phyloP scores from a whole-genome alignment of 2,329 filamentous ascomycete species.

The Ascochyta viciae-villosae region DNA sequence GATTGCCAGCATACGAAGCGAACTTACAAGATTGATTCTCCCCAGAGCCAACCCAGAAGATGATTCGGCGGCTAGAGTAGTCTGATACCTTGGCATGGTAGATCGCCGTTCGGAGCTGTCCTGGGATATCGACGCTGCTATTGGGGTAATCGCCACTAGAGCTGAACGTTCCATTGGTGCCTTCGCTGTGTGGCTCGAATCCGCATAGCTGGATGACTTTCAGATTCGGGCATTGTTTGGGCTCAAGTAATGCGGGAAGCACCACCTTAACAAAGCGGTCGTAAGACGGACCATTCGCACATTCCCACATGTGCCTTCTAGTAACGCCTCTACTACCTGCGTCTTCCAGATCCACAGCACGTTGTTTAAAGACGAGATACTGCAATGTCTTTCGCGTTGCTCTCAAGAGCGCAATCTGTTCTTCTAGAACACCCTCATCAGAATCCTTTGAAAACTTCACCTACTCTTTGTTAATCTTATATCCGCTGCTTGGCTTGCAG shows the following conservation, averaged over 20 bases:
- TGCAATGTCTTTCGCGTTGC: not conserved
- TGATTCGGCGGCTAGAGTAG: constrained; percentile 20
- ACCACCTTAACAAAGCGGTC: not conserved
- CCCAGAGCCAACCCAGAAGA: not conserved
- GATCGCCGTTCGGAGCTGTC: not conserved
- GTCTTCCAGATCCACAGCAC: not conserved
- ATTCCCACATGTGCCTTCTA: not conserved
- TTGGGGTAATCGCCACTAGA: not conserved
- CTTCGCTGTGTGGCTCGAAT: not conserved
- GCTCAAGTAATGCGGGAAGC: not conserved
- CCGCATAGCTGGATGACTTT: not conserved
- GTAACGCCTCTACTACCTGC: not conserved
- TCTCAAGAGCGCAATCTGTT: not conserved
- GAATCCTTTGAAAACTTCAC: not conserved
- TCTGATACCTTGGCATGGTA: not conserved
- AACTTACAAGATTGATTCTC: not conserved
- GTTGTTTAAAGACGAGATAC: not conserved
- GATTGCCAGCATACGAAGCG: too few relatives aligned
- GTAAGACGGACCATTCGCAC: not conserved
- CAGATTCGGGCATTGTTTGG: not conserved
- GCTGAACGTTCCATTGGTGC: not conserved
- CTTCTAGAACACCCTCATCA: not conserved
- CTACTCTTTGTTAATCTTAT: not conserved
- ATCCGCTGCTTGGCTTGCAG: not conserved
- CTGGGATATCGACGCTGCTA: not conserved